These are phyloP conservation scores for Candida ulmi DNA, from an alignment of 805 yeast species.

Conservation along the genomic window DNA sequence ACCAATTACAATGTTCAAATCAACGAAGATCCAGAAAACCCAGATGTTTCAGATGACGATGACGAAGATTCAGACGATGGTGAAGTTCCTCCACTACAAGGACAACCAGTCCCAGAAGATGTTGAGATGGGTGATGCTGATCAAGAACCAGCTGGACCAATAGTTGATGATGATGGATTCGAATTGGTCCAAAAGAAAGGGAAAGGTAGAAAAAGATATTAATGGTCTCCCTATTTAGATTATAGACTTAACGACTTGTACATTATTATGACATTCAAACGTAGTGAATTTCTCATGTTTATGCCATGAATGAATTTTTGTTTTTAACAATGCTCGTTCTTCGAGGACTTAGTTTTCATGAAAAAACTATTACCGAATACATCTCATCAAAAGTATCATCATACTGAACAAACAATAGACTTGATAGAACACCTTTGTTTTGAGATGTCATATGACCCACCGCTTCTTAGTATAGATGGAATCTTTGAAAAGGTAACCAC, in stretches of 20 bases:
- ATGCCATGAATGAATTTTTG: too few species aligned
- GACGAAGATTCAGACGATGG: constrained; percentile 13
- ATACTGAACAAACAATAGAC: too few species aligned
- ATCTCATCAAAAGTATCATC: too few species aligned
- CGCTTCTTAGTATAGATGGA: constrained; percentile 3
- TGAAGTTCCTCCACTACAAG: constrained; percentile 20
- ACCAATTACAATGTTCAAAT: constrained; percentile 41
- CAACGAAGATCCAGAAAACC: constrained; percentile 57
- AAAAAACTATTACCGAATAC: too few species aligned
- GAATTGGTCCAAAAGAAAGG: constrained; percentile 77
- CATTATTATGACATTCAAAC: too few species aligned
- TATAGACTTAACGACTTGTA: background rate
- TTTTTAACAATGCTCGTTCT: too few species aligned
- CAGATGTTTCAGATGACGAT: constrained; percentile 47
- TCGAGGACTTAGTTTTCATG: too few species aligned
- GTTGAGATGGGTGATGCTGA: constrained; percentile 34
- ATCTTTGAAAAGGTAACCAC: background rate
- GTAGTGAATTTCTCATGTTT: too few species aligned
- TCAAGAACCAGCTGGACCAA: constrained; percentile 43
- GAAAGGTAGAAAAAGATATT: constrained; percentile 33
- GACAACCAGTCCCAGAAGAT: constrained; percentile 26
- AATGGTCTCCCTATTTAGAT: too few species aligned
- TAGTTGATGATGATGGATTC: constrained; percentile 92
- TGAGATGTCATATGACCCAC: background rate
- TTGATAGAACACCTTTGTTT: too few species aligned